Percentiles rank a stretch among this genome's conserved stretches.
These are phyloP conservation scores for Acanthamoeba triangularis DNA, from an alignment of 208 protist species.

Conservation along the genomic window DNA sequence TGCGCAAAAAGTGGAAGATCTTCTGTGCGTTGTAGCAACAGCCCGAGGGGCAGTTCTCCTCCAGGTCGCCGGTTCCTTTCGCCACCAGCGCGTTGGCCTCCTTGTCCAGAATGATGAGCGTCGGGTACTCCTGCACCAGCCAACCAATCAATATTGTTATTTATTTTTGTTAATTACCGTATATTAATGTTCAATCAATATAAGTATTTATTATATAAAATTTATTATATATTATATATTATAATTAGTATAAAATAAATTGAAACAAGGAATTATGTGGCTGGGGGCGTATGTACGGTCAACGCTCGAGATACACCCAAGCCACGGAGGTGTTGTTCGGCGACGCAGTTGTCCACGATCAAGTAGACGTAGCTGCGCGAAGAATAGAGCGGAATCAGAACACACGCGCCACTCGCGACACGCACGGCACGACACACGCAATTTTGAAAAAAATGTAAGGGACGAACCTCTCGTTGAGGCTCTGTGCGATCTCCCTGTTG, in stretches of 20 bases:
- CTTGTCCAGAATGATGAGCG: not conserved
- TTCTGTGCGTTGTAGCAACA: conserved; percentile 30
- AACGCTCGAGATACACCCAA: not conserved
- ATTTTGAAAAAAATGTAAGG: not conserved
- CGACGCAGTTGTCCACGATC: not conserved
- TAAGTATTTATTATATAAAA: too few species aligned
- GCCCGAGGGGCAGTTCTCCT: conserved; percentile 35
- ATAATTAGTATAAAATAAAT: too few species aligned
- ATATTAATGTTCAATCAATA: too few species aligned
- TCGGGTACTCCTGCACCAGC: not conserved
- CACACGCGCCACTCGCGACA: not conserved
- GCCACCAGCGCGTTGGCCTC: not conserved
- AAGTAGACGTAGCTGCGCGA: not conserved
- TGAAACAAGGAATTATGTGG: too few species aligned
- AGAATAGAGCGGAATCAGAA: not conserved
- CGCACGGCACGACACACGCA: not conserved
- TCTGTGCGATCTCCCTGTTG: not conserved
- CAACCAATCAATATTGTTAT: too few species aligned
- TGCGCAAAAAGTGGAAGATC: conserved; percentile 23
- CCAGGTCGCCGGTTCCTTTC: not conserved
- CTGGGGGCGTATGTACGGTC: not conserved
- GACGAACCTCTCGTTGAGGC: not conserved
- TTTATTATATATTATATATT: too few species aligned
- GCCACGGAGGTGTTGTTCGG: not conserved
- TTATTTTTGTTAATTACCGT: too few species aligned